Percentiles rank a stretch among this genome's conserved stretches.
Evolutionary conservation across 345 rosid species (phyloP).

Genomic region (Gossypium arboreum): DNA sequence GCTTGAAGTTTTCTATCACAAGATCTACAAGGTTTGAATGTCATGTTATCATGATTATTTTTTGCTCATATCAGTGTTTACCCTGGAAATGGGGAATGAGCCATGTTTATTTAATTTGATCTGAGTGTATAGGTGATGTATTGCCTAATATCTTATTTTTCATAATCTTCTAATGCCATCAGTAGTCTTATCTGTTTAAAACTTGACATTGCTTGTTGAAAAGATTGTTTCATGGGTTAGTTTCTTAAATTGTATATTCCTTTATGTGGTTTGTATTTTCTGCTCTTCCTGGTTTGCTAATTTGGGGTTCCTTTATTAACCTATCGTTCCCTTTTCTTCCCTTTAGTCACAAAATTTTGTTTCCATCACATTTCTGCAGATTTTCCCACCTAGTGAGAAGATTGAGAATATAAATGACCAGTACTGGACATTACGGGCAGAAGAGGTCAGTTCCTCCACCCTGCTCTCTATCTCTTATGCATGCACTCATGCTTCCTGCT

Average conservation of each 20-base stretch:
- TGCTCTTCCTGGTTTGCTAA: not conserved
- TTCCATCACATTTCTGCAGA: conserved; percentile 41
- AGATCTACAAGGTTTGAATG: conserved; percentile 74
- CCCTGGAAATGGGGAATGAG: not conserved
- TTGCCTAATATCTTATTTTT: not conserved
- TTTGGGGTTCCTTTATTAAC: conserved; percentile 3
- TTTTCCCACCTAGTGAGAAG: conserved; percentile 75
- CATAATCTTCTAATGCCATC: not conserved
- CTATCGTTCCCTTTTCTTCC: not conserved
- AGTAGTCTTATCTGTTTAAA: not conserved
- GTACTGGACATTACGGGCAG: conserved; percentile 95
- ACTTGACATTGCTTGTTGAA: not conserved
- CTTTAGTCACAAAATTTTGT: not conserved
- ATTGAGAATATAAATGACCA: conserved; percentile 95
- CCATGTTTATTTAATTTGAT: not conserved
- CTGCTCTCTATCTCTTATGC: not conserved
- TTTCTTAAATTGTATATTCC: not conserved
- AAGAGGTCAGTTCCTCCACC: conserved; percentile 55
- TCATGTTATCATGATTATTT: conserved; percentile 1
- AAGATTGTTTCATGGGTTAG: not conserved
- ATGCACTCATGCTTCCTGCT: not conserved
- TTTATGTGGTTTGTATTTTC: not conserved
- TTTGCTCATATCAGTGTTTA: not conserved
- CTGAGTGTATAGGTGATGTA: not conserved
- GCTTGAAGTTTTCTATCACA: conserved; percentile 90